Conservation (phyloP, 2,329 filamentous ascomycete species). For the Aspergillus floridensis region DNA sequence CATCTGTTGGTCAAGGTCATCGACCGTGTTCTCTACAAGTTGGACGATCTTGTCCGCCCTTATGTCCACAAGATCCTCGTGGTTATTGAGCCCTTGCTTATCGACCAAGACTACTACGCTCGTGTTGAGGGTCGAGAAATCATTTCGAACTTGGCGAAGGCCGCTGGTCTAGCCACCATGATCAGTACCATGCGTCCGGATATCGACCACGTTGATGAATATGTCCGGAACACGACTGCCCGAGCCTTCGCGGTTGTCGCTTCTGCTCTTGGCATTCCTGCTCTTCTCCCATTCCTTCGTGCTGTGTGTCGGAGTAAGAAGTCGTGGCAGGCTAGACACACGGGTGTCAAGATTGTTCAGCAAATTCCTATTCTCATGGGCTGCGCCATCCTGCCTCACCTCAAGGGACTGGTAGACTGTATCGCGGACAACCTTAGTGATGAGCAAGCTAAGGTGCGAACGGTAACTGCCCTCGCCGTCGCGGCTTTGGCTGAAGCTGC, state of each 20-base stretch:
- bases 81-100: constrained; percentile 97
- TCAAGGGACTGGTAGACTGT: constrained; percentile 94
- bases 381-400: constrained; percentile 88
- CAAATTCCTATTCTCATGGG: constrained; percentile 99
- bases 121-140: constrained; percentile 97
- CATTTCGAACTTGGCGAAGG: constrained; percentile 96
- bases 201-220: constrained; percentile 97
- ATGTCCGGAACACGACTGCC: constrained; percentile 96
- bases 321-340: constrained; percentile 97
- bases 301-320: constrained; percentile 98
- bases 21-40: constrained; percentile 95
- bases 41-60: constrained; percentile 91
- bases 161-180: constrained; percentile 95
- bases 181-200: constrained; percentile 99
- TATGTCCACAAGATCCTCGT: constrained; percentile 98
- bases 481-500: constrained; percentile 93
- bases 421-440: constrained; percentile 95
- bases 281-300: constrained; percentile 87
- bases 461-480: constrained; percentile 91
- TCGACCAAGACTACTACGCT: constrained; percentile 99
- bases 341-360: constrained; percentile 98
- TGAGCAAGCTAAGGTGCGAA: constrained; percentile 95
- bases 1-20: constrained; percentile 99
- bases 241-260: constrained; percentile 96
- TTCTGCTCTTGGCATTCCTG: constrained; percentile 91